Conservation (phyloP, 768 basidiomycete genomes). For the Boletus subparvulus region DNA sequence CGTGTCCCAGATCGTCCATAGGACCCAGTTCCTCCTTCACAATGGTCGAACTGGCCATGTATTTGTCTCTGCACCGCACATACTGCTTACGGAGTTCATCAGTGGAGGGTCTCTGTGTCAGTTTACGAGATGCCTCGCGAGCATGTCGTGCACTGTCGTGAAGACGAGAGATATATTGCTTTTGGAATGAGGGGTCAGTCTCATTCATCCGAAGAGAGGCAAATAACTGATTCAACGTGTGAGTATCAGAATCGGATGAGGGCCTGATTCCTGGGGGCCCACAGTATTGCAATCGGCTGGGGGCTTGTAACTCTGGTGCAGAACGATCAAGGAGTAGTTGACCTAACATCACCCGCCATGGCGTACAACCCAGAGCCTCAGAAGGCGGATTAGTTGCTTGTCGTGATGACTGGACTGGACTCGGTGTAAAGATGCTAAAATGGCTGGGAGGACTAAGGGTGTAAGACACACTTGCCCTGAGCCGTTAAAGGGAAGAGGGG, state of each 20-base stretch:
- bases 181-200: neutral
- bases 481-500: no score
- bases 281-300: neutral
- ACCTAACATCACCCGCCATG: neutral
- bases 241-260: neutral
- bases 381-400: no score
- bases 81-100: neutral
- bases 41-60: neutral
- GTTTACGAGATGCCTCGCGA: no score
- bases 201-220: neutral
- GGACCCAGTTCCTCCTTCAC: neutral
- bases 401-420: no score
- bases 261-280: neutral
- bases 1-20: neutral
- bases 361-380: neutral
- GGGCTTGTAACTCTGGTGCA: neutral
- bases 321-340: neutral
- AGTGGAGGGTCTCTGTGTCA: neutral
- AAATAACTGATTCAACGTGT: neutral
- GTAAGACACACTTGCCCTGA: no score
- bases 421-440: no score
- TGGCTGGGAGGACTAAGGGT: no score
- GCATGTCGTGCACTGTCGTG: neutral
- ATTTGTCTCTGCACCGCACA: neutral
- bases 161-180: neutral